Conservation (phyloP, 2,329 filamentous ascomycete species). For the Dendrostoma leiphaemia region DNA sequence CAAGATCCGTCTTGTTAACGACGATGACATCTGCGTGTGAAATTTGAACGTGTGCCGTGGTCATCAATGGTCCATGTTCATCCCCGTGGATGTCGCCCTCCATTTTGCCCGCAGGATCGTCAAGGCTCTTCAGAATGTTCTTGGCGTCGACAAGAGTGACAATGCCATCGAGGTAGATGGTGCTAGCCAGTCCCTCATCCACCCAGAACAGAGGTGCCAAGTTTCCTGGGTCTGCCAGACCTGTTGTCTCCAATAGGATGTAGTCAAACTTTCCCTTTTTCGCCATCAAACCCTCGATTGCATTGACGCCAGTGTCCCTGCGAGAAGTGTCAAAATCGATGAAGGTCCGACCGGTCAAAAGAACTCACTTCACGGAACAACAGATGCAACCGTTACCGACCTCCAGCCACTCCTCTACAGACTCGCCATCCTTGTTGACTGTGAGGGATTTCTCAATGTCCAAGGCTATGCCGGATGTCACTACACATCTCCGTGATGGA, state of each 20-base stretch:
- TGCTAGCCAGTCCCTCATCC: conserved; percentile 90
- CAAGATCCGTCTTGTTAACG: conserved; percentile 90
- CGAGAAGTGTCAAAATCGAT: neutral
- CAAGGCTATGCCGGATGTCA: conserved; percentile 54
- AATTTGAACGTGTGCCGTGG: conserved; percentile 92
- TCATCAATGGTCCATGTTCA: conserved; percentile 68
- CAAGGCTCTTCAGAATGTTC: conserved; percentile 80
- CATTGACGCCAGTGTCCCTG: conserved; percentile 87
- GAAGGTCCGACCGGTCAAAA: too few species aligned
- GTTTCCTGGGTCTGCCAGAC: conserved; percentile 91
- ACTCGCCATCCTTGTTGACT: conserved; percentile 77
- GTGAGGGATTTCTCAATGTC: conserved; percentile 97
- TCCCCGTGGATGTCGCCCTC: conserved; percentile 50
- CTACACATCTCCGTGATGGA: conserved; percentile 6
- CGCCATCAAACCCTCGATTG: conserved; percentile 94
- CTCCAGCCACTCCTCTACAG: conserved; percentile 92
- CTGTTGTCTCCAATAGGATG: conserved; percentile 94
- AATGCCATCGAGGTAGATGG: conserved; percentile 94
- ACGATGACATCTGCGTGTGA: conserved; percentile 95
- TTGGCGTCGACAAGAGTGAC: conserved; percentile 95
- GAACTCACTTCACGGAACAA: conserved; percentile 83
- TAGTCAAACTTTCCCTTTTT: conserved; percentile 94
- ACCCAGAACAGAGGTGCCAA: conserved; percentile 97
- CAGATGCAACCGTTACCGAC: conserved; percentile 97
- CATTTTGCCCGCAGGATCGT: conserved; percentile 63